Evolutionary conservation across 805 yeast species (phyloP).

Genomic region (Metschnikowia proteae): DNA sequence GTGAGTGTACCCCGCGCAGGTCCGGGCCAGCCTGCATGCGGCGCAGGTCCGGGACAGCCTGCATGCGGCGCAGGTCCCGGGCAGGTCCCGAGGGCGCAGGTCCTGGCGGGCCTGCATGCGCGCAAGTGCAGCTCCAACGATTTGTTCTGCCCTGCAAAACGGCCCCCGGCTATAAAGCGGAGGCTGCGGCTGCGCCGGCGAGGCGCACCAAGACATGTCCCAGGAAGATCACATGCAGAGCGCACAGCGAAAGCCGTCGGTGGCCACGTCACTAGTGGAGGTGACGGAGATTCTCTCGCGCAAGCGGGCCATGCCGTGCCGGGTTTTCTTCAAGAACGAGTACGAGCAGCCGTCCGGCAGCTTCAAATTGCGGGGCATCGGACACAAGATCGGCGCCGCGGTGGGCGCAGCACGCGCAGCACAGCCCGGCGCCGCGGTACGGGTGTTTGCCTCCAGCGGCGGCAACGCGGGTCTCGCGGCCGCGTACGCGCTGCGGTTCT

Average conservation of each 20-base stretch:
- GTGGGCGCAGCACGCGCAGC: background rate
- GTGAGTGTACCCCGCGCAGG: too few species aligned
- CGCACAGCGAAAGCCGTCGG: conserved; percentile 19
- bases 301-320: conserved; percentile 27
- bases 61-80: too few species aligned
- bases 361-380: conserved; percentile 55
- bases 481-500: conserved; percentile 41
- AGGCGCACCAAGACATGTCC: background rate
- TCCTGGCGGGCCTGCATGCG: too few species aligned
- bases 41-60: too few species aligned
- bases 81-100: too few species aligned
- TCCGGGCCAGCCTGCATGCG: too few species aligned
- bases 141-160: too few species aligned
- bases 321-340: conserved; percentile 47
- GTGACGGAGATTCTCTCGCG: conserved; percentile 23
- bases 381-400: conserved; percentile 36
- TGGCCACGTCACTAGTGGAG: conserved; percentile 38
- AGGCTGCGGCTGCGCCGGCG: too few species aligned
- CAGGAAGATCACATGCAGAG: background rate
- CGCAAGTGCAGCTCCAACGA: too few species aligned
- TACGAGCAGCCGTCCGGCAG: conserved; percentile 55
- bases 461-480: conserved; percentile 58
- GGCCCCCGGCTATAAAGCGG: too few species aligned
- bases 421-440: conserved; percentile 23
- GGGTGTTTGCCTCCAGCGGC: conserved; percentile 51